Conservation (phyloP, 2,329 filamentous ascomycete species). For the Paecilomyces fulvus region DNA sequence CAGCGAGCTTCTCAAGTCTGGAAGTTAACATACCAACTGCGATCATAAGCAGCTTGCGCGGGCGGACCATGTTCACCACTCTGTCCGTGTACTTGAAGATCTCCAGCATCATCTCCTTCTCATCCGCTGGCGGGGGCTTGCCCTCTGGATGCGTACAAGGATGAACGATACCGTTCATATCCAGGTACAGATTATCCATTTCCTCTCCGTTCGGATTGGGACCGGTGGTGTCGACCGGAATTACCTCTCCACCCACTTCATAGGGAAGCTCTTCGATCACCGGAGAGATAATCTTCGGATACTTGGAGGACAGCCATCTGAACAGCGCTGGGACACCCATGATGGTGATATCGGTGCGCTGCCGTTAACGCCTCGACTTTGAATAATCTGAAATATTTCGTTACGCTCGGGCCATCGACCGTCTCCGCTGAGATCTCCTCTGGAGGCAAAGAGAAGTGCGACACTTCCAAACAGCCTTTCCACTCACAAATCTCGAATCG, state of each 20-base stretch:
- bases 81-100: constrained; percentile 98
- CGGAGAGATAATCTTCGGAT: constrained; percentile 90
- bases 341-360: constrained; percentile 12
- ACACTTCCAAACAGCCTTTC: neutral
- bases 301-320: constrained; percentile 92
- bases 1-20: constrained; percentile 5
- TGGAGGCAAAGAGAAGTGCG: neutral
- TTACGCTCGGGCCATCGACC: constrained; percentile 10
- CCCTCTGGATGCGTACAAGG: constrained; percentile 98
- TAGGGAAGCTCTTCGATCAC: constrained; percentile 80
- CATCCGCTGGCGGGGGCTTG: constrained; percentile 77
- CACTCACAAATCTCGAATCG: neutral
- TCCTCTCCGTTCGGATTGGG: constrained; percentile 97
- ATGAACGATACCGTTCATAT: constrained; percentile 99
- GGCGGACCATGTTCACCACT: constrained; percentile 96
- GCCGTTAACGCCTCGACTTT: neutral
- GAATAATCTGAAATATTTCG: constrained; percentile 4
- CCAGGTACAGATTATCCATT: constrained; percentile 93
- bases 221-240: constrained; percentile 75
- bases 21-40: constrained; percentile 60
- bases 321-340: constrained; percentile 97
- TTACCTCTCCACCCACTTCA: constrained; percentile 70
- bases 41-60: constrained; percentile 92
- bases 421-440: constrained; percentile 2
- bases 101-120: constrained; percentile 99